Conservation (phyloP, 2,329 filamentous ascomycete species). For the Exophiala viscosa region DNA sequence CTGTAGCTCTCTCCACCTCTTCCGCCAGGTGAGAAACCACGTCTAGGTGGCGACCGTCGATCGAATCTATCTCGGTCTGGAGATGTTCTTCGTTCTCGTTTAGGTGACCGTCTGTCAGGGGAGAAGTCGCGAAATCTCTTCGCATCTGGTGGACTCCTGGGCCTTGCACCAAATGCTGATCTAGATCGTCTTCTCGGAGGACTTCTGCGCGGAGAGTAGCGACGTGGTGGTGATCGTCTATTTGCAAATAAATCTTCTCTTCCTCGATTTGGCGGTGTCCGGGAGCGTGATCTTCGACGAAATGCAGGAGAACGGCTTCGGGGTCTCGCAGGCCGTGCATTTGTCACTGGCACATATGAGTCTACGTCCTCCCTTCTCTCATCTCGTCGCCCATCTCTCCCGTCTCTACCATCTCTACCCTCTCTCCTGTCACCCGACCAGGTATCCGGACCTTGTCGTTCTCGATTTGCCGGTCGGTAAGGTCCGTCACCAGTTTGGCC, state of each 20-base stretch:
- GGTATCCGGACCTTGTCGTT: slow-evolving; percentile 23
- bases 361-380: slow-evolving; percentile 28
- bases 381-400: slow-evolving; percentile 19
- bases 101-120: slow-evolving; percentile 34
- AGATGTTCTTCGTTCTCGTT: slow-evolving; percentile 35
- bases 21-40: slow-evolving; percentile 31
- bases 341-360: slow-evolving; percentile 27
- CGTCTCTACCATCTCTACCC: slow-evolving; percentile 2
- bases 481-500: slow-evolving; percentile 25
- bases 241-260: slow-evolving; percentile 36
- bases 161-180: slow-evolving; percentile 36
- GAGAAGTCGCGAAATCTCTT: slow-evolving; percentile 38
- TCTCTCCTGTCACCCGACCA: slow-evolving; percentile 24
- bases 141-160: slow-evolving; percentile 33
- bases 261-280: slow-evolving; percentile 39
- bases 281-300: slow-evolving; percentile 37
- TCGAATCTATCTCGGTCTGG: slow-evolving; percentile 31
- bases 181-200: slow-evolving; percentile 39
- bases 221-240: slow-evolving; percentile 38
- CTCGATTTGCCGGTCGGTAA: slow-evolving; percentile 24
- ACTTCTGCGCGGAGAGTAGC: slow-evolving; percentile 42
- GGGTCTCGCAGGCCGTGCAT: slow-evolving; percentile 19
- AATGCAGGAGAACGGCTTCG: slow-evolving; percentile 43
- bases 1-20: slow-evolving; percentile 39
- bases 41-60: slow-evolving; percentile 35